Evolutionary conservation across 331 rosid genomes (phyloP), one percentile per base, ranked within the genome.

Genomic region (Pyracantha coccinea): DNA sequence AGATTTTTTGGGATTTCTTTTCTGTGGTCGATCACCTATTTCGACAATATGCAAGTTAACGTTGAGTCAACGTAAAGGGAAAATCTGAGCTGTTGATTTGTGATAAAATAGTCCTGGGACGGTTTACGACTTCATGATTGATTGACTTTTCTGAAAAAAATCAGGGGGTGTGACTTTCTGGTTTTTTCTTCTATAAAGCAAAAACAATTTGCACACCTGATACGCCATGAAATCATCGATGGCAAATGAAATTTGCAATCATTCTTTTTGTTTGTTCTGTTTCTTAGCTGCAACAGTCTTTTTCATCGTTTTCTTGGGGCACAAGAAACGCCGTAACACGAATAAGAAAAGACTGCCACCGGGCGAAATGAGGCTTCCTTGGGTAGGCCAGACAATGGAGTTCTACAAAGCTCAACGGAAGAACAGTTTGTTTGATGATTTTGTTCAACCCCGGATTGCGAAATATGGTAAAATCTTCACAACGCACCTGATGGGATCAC

Each of bases 331-430:
- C 6, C 1, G 24, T 3, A 38, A 38, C 66, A 78, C 78, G 50
- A 33, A 65, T 78, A 85, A 79, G 44, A 75, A 71, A 33, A 78
- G 57, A 31, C 71, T 88, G 2, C 97, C 97, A 52, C 98, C 93
- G 1, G 98, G 97, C 62, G 69, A 80, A 35, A 89, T 89, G 93
- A 93, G 97, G 72, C 69, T 82, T 38, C 97, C 98, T 38, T 81
- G 87, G 88, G 85, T 91, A 9, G 98, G 98, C 0, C 88, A 91
- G 79, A 93, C 97, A n/a, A 84, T 88, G 86, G 89, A 78, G 21
- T 91, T 93, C 86, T 88, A 89, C 89, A 81, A 75, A 64, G 92
- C 97, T 52, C 97, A 89, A 28, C 72, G 74, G 5, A 84, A 68
- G 15, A 91, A 88, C 85, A 76, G 81, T 53, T 55, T 93, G 75